These are phyloP conservation scores for Phytophthora boehmeriae DNA, from an alignment of 352 stramenopile genomes.

Conservation along the genomic window DNA sequence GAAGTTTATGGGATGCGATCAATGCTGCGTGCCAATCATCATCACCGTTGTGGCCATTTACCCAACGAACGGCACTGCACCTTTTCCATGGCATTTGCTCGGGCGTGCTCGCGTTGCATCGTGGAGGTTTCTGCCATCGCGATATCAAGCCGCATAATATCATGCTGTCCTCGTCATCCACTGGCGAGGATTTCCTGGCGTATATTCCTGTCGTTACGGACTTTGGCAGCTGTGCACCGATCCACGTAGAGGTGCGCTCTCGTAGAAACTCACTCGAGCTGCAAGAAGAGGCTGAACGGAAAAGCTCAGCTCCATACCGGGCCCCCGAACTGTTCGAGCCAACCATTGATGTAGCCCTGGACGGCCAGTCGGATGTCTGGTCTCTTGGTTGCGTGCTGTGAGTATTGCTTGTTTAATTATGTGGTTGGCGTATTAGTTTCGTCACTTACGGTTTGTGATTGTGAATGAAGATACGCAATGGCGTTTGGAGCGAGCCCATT, in stretches of 20 bases:
- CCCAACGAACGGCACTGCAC: conserved; percentile 77
- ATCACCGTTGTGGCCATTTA: conserved; percentile 84
- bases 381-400: conserved; percentile 85
- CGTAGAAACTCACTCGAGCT: conserved; percentile 76
- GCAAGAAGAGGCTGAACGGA: conserved; percentile 82
- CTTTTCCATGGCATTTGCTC: conserved; percentile 87
- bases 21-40: conserved; percentile 62
- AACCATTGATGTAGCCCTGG: conserved; percentile 58
- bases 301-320: conserved; percentile 83
- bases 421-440: background rate
- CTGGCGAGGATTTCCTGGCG: conserved; percentile 68
- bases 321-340: conserved; percentile 88
- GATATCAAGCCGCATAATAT: conserved; percentile 90
- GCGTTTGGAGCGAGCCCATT: conserved; percentile 85
- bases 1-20: conserved; percentile 84
- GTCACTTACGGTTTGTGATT: background rate
- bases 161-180: conserved; percentile 68
- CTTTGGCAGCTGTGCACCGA: conserved; percentile 81
- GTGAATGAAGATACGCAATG: conserved; percentile 70
- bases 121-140: conserved; percentile 81
- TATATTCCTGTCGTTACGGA: conserved; percentile 86
- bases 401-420: conserved; percentile 14
- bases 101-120: conserved; percentile 75
- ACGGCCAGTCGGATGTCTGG: conserved; percentile 88
- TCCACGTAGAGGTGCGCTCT: conserved; percentile 71